Evolutionary conservation across 768 basidiomycete genomes (phyloP), one percentile per base, ranked within the genome.

Genomic region (Cystofilobasidium macerans): DNA sequence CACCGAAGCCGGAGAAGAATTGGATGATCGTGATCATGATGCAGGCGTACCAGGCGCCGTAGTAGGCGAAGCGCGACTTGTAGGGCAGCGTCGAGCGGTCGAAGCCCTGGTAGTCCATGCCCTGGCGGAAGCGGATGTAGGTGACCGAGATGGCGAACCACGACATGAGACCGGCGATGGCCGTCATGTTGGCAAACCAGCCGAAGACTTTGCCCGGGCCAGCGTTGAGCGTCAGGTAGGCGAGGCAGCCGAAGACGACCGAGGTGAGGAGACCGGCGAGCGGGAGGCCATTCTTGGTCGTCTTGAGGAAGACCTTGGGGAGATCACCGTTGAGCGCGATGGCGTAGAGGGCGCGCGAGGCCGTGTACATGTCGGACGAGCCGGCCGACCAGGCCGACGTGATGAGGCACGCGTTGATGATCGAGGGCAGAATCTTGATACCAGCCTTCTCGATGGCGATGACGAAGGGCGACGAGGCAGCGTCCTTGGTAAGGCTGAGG

Each of bases 361-460:
- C 86, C 4, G 89, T 92, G 78, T 90, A 94, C 54, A 95, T 75
- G 74, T 94, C 90, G 74, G 86, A 87, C 28, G 85, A 86, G 7
- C 88, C 89, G 38, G 92, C 91, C 30, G 91, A 94, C 86, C 88
- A 92, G 7, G 92, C 91, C 3, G 90, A 89, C 43, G 87, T 89
- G 69, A 98, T 77, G n/a, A 63, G 59, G 24, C 64, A 70, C 24
- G 68, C 57, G 70, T 71, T 73, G 72, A 83, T 76, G 72, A 91
- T 86, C 48, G 85, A 86, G 22, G 93, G 92, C 0, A 95, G 77
- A 7, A 78, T 81, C 70, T 84, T 86, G 75, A 95, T 97, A n/a
- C 94, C 93, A 9, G 92, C 85, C 51, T 79, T 70, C 61, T 71
- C 57, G 69, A 78, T 77, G 61, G 92, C 94, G 70, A 98, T 89